Evolutionary conservation across 2,329 filamentous ascomycete species (phyloP).

Genomic region (Xylariaceae sp.): DNA sequence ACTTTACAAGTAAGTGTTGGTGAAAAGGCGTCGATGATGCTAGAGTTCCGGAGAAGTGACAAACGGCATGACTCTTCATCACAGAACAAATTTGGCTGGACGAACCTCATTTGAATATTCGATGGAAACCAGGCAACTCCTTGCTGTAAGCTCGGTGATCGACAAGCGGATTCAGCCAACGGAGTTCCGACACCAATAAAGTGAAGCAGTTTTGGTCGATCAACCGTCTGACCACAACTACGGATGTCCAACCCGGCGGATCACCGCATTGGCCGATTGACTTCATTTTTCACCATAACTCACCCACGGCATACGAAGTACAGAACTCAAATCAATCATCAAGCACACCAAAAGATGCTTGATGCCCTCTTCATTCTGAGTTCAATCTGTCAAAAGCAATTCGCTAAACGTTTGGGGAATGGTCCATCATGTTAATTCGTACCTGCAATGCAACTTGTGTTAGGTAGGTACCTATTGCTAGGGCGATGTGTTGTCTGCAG

Average conservation of each 20-base stretch:
- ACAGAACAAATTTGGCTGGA: no score
- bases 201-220: background rate
- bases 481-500: background rate
- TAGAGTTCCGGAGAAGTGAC: no score
- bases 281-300: background rate
- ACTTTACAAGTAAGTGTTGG: no score
- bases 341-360: background rate
- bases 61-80: no score
- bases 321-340: background rate
- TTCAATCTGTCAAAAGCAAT: background rate
- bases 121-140: background rate
- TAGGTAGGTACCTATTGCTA: background rate
- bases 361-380: background rate
- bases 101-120: no score
- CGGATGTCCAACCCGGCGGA: background rate
- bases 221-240: background rate
- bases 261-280: background rate
- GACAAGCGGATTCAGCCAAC: background rate
- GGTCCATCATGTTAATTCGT: background rate
- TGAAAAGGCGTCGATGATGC: no score
- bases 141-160: background rate
- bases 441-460: background rate
- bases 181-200: background rate
- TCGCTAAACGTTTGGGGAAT: background rate
- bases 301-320: background rate